Evolutionary conservation across 2,329 filamentous ascomycete species (phyloP).

Genomic region (Purpureocillium lavendulum): DNA sequence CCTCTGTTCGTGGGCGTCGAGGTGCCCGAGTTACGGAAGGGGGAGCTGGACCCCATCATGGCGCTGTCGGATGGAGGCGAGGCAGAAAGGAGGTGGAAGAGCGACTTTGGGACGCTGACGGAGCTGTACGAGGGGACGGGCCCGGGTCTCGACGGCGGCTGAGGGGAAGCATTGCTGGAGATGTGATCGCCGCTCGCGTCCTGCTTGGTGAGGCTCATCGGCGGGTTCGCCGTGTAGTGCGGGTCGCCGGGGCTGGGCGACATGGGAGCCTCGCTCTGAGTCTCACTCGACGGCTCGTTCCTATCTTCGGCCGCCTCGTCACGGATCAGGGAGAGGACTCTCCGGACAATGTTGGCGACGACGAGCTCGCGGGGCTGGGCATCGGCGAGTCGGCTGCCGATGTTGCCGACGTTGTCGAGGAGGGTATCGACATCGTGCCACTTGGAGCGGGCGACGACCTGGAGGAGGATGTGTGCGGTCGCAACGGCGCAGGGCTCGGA

Average conservation of each 20-base stretch:
- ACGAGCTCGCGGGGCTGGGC: constrained; percentile 87
- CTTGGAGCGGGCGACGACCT: constrained; percentile 75
- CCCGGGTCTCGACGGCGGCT: constrained; percentile 41
- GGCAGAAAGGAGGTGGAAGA: constrained; percentile 82
- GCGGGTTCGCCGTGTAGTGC: constrained; percentile 18
- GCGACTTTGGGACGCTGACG: constrained; percentile 62
- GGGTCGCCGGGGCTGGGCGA: constrained; percentile 31
- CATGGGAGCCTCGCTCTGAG: constrained; percentile 37
- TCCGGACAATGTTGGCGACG: constrained; percentile 87
- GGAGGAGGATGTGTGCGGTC: constrained; percentile 79
- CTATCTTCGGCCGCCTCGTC: constrained; percentile 81
- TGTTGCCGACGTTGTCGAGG: constrained; percentile 68
- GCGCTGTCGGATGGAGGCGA: constrained; percentile 40
- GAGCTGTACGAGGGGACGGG: constrained; percentile 55
- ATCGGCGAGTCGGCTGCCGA: constrained; percentile 68
- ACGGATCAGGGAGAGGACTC: constrained; percentile 82
- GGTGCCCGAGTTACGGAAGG: constrained; percentile 37
- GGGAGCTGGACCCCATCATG: constrained; percentile 29
- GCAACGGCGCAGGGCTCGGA: constrained; percentile 85
- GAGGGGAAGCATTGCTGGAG: constrained; percentile 14
- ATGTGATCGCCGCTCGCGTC: constrained; percentile 22
- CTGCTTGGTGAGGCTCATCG: constrained; percentile 24
- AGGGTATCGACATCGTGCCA: constrained; percentile 71
- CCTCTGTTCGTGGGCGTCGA: constrained; percentile 36
- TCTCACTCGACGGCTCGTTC: constrained; percentile 55